Evolutionary conservation across 345 rosid genomes (phyloP), one percentile per base, ranked within the genome.

Genomic region (Populus deltoides): DNA sequence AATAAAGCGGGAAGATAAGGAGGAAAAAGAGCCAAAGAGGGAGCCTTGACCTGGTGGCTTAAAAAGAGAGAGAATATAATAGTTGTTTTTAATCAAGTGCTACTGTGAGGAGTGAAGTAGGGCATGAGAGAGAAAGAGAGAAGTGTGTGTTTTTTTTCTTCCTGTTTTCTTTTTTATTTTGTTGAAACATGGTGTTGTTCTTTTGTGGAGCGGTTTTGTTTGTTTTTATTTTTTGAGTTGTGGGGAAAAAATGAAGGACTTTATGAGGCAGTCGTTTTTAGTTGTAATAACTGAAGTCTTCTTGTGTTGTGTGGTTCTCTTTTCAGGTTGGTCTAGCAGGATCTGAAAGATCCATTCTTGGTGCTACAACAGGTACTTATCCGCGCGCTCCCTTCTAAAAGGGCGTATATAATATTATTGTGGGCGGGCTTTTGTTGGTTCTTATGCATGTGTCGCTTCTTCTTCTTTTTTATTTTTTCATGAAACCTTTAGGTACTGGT

Each of bases 241-340:
- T 45, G 41, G 22, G 47, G 41, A 61, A 81, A 47, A 78, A 77
- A 72, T 74, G 75, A 72, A 73, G 73, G 63, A 86, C 38, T 87
- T 89, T 88, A 74, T 88, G 90, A 88, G 94, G 93, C 86, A 80
- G 84, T 82, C 81, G 82, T 78, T 80, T 57, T 73, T 82, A 55
- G 72, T 31, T 55, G 83, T 76, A 75, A 83, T 74, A 77, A 75
- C 63, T 66, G 67, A 55, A 75, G 61, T 68, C 73, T 66, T 73
- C 67, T 67, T 65, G 20, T 67, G 78, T 78, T 85, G 84, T 91
- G 97, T 91, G 97, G 94, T 84, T 92, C 84, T 88, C 84, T 87
- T 86, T 88, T 83, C 83, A 84, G 86, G 80, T 86, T 79, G 85
- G 85, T 82, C 74, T 83, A 81, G 87, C 83, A 75, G 68, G 82